phyloP scores from a whole-genome alignment of 257 asterid species.

The Ajuga chamaepitys region DNA sequence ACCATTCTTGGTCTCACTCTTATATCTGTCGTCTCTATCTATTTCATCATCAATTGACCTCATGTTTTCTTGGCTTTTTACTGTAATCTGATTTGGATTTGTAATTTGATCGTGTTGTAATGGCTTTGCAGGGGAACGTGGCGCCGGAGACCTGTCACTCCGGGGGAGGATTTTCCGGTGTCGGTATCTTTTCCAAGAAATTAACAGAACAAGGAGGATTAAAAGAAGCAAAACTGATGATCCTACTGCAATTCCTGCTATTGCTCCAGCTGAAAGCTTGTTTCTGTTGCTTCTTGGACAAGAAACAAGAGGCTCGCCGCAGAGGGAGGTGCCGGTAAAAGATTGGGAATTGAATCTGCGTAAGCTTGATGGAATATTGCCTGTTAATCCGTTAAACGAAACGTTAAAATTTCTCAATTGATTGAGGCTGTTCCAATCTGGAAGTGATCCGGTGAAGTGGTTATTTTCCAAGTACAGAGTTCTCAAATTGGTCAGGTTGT shows the following conservation, averaged over 20 bases:
- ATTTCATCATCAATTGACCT: not conserved
- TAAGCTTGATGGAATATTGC: slow-evolving; percentile 37
- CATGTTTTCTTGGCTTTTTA: not conserved
- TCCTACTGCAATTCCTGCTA: slow-evolving; percentile 55
- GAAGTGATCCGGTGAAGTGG: slow-evolving; percentile 40
- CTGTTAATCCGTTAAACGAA: slow-evolving; percentile 43
- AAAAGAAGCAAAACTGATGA: slow-evolving; percentile 23
- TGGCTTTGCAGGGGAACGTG: slow-evolving; percentile 18
- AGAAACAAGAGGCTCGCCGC: slow-evolving; percentile 33
- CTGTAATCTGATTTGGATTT: not conserved
- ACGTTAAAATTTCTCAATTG: slow-evolving; percentile 32
- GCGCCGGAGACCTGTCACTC: slow-evolving; percentile 10
- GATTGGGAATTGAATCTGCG: slow-evolving; percentile 22
- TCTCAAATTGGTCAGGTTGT: slow-evolving; percentile 29
- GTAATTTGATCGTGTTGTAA: too few relatives aligned
- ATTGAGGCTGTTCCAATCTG: slow-evolving; percentile 21
- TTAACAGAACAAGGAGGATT: slow-evolving; percentile 2
- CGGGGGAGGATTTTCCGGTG: slow-evolving; percentile 6
- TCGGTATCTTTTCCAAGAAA: slow-evolving; percentile 26
- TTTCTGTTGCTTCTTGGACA: slow-evolving; percentile 20
- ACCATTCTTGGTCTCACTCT: too few relatives aligned
- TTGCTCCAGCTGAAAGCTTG: slow-evolving; percentile 39
- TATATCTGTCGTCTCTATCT: too few relatives aligned
- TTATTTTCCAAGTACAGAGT: slow-evolving; percentile 40
- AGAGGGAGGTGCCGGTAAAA: slow-evolving; percentile 43